phyloP scores from a whole-genome alignment of 306 rosid species.

The Argentina anserina region DNA sequence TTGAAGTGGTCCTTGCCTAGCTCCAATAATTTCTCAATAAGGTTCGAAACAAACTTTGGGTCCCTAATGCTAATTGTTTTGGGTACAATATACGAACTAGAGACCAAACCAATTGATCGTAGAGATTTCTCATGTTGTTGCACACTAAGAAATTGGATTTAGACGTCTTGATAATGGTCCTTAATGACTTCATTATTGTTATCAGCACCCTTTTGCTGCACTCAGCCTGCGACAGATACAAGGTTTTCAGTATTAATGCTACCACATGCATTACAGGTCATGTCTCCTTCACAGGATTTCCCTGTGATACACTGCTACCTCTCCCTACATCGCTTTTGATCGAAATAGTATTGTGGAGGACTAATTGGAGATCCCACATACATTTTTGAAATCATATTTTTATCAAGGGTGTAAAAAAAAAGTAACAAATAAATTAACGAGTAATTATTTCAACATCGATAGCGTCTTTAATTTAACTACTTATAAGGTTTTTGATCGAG shows the following conservation, averaged over 20 bases:
- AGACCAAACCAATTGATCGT: background rate
- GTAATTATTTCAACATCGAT: too few relatives aligned
- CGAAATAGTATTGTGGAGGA: too few relatives aligned
- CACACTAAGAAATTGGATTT: conserved; percentile 18
- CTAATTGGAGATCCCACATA: too few relatives aligned
- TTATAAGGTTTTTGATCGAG: too few relatives aligned
- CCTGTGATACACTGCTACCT: too few relatives aligned
- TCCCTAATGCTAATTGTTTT: background rate
- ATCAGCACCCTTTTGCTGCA: background rate
- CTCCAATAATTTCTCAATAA: conserved; percentile 20
- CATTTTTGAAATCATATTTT: too few relatives aligned
- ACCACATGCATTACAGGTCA: background rate
- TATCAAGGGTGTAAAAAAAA: too few relatives aligned
- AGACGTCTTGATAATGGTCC: conserved; percentile 10
- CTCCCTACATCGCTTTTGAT: too few relatives aligned
- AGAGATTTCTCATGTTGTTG: background rate
- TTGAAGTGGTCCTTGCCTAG: conserved; percentile 17
- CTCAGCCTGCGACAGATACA: background rate
- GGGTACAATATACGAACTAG: background rate
- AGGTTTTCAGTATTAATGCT: background rate
- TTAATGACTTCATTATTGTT: background rate
- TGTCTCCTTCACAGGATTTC: too few relatives aligned
- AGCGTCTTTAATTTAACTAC: too few relatives aligned
- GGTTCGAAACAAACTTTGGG: background rate
- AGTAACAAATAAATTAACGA: too few relatives aligned